phyloP scores from a whole-genome alignment of 148 eudicot species.

The Rhododendron williamsianum region DNA sequence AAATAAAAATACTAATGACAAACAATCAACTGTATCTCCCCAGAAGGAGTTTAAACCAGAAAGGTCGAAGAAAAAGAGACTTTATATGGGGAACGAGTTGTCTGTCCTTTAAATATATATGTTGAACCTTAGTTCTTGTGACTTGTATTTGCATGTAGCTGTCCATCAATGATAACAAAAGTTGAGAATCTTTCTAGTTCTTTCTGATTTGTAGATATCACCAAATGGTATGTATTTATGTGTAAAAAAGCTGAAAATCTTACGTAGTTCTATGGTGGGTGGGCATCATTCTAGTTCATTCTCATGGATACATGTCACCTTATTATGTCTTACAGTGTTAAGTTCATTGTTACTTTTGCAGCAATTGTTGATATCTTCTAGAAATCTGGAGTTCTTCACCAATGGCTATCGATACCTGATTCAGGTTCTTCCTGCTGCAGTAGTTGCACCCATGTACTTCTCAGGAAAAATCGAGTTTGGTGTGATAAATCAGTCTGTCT shows the following conservation, averaged over 20 bases:
- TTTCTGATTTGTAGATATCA: neutral
- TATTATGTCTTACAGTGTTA: neutral
- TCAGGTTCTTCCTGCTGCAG: slow-evolving; percentile 98
- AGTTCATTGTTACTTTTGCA: slow-evolving; percentile 36
- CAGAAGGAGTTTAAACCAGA: neutral
- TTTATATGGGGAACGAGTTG: too few relatives aligned
- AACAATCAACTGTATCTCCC: neutral
- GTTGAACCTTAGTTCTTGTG: too few relatives aligned
- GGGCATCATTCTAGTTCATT: neutral
- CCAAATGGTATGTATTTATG: neutral
- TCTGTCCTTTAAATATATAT: too few relatives aligned
- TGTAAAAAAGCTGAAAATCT: neutral
- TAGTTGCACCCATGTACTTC: slow-evolving; percentile 96
- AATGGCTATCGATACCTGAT: slow-evolving; percentile 92
- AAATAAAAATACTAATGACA: neutral
- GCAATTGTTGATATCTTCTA: slow-evolving; percentile 81
- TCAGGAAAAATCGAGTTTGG: slow-evolving; percentile 99
- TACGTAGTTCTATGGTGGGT: neutral
- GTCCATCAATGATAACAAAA: neutral
- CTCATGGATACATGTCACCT: neutral
- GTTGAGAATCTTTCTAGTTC: neutral
- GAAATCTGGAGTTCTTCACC: slow-evolving; percentile 99
- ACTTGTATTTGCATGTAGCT: too few relatives aligned
- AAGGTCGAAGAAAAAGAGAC: neutral
- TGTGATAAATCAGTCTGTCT: slow-evolving; percentile 91